Percentiles rank a stretch among this genome's conserved stretches.
These are phyloP conservation scores for Oenanthe sinensis DNA, from an alignment of 129 eudicot genomes.

Conservation along the genomic window DNA sequence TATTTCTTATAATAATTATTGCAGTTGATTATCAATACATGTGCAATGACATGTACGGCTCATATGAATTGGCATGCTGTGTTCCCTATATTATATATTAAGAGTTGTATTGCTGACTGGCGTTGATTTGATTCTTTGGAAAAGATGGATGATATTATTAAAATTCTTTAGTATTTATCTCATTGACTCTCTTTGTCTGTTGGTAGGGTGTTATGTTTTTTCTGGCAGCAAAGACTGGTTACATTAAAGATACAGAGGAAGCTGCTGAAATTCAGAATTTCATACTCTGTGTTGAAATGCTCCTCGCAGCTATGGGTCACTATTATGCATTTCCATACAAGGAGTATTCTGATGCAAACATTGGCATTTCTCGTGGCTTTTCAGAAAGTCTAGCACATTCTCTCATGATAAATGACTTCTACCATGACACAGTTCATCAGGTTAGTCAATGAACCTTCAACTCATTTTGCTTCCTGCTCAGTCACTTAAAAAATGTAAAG, in stretches of 20 bases:
- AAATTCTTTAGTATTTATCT: not conserved
- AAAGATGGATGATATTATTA: not conserved
- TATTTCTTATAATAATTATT: not conserved
- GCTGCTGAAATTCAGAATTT: constrained; percentile 89
- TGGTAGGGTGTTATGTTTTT: constrained; percentile 83
- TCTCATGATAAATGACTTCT: constrained; percentile 69
- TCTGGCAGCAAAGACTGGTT: constrained; percentile 67
- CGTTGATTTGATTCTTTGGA: not conserved
- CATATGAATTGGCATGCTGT: not conserved
- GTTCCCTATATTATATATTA: not conserved
- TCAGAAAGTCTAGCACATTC: constrained; percentile 85
- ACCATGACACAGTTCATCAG: constrained; percentile 96
- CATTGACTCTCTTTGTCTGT: constrained; percentile 6
- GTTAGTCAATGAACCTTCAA: constrained; percentile 22
- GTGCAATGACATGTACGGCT: not conserved
- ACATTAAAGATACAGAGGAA: constrained; percentile 60
- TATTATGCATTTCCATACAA: constrained; percentile 84
- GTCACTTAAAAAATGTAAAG: not conserved
- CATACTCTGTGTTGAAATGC: constrained; percentile 90
- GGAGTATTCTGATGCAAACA: constrained; percentile 93
- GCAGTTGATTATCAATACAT: not conserved
- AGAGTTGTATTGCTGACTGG: not conserved
- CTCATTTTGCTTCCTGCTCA: not conserved
- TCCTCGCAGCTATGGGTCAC: constrained; percentile 86
- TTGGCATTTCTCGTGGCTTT: constrained; percentile 56